These are phyloP conservation scores for Geotrichum carabidarum DNA, from an alignment of 1,139 yeast species.

Conservation along the genomic window DNA sequence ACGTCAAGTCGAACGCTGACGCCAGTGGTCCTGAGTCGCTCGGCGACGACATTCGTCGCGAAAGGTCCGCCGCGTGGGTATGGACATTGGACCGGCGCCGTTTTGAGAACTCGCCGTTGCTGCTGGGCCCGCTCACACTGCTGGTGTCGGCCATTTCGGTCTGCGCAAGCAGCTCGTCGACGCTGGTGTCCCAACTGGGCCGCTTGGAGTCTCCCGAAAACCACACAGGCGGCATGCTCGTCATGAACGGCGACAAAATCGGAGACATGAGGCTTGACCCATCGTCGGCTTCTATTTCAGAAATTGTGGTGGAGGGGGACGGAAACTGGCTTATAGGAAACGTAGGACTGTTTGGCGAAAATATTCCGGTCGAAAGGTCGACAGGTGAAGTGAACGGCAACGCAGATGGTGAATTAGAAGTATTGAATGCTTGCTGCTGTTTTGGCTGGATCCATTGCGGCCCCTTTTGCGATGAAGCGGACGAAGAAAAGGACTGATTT, in stretches of 20 bases:
- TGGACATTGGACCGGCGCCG: constrained; percentile 14
- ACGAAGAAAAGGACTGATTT: background rate
- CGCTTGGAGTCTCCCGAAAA: constrained; percentile 15
- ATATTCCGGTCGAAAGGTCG: constrained; percentile 6
- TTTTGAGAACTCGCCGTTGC: constrained; percentile 4
- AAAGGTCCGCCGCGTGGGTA: background rate
- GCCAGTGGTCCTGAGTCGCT: background rate
- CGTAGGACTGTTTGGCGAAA: constrained; percentile 14
- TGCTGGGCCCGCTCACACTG: background rate
- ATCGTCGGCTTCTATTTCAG: constrained; percentile 14
- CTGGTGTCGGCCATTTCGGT: background rate
- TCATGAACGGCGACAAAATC: constrained; percentile 15
- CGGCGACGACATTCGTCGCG: constrained; percentile 1
- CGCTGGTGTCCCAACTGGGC: constrained; percentile 6
- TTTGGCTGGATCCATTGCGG: constrained; percentile 2
- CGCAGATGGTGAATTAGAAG: background rate
- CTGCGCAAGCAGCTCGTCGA: constrained; percentile 7
- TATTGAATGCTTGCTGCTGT: background rate
- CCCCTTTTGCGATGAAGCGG: background rate
- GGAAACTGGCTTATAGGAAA: constrained; percentile 8
- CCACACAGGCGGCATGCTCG: constrained; percentile 11
- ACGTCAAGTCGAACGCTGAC: background rate
- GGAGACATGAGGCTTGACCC: constrained; percentile 14
- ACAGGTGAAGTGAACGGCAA: constrained; percentile 3
- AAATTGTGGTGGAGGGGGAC: constrained; percentile 11